Conservation (phyloP, 2,329 filamentous ascomycete genomes). For the Lachnellula arida region DNA sequence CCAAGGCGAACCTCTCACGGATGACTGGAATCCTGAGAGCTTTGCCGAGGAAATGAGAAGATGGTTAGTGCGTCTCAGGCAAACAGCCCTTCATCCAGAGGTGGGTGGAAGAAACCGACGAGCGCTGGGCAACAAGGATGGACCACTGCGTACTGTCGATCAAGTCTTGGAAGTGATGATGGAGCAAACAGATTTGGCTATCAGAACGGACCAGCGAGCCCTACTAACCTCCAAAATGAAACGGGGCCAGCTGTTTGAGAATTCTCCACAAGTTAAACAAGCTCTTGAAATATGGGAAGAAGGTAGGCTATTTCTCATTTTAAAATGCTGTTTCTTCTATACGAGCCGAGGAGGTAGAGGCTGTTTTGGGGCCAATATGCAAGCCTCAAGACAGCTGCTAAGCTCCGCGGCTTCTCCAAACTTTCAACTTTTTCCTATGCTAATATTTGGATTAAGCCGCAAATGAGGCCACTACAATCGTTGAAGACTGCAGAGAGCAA, state of each 20-base stretch:
- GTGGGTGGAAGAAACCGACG: conserved; percentile 64
- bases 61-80: conserved; percentile 73
- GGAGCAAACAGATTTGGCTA: conserved; percentile 67
- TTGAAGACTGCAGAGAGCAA: conserved; percentile 61
- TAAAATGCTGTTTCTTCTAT: no score
- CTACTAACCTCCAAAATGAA: conserved; percentile 60
- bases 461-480: conserved; percentile 44
- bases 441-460: conserved; percentile 35
- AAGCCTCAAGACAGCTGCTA: no score
- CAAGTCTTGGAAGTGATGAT: conserved; percentile 92
- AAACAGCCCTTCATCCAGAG: conserved; percentile 82
- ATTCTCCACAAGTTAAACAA: conserved; percentile 60
- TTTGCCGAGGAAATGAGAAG: conserved; percentile 66
- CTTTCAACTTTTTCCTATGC: no score
- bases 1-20: conserved; percentile 56
- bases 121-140: conserved; percentile 56
- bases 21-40: conserved; percentile 64
- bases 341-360: no score
- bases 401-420: no score
- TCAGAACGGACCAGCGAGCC: conserved; percentile 65
- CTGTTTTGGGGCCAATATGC: no score
- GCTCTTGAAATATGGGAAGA: conserved; percentile 67
- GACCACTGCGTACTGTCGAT: conserved; percentile 71
- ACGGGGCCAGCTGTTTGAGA: conserved; percentile 74
- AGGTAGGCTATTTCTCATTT: no score